These are phyloP conservation scores for Cotoneaster glaucophyllus DNA, from an alignment of 306 rosid genomes.

Conservation along the genomic window DNA sequence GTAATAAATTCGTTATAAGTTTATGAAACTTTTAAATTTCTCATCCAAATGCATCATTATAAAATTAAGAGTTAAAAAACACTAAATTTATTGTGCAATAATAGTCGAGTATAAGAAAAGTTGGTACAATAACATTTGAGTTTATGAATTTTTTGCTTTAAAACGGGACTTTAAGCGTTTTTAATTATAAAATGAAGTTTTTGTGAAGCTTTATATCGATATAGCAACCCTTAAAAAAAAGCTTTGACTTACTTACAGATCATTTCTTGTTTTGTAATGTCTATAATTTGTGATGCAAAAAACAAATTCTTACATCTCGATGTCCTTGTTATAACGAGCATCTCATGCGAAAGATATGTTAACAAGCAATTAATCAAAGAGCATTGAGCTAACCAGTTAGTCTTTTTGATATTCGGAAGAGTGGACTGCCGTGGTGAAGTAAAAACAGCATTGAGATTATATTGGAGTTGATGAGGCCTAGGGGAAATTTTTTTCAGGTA, in stretches of 20 bases:
- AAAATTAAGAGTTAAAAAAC: too few relatives aligned
- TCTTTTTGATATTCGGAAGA: neutral
- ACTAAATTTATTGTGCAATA: too few relatives aligned
- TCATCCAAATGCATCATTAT: too few relatives aligned
- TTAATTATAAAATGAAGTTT: too few relatives aligned
- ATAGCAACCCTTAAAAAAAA: neutral
- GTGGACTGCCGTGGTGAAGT: too few relatives aligned
- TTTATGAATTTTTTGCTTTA: too few relatives aligned
- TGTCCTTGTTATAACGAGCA: neutral
- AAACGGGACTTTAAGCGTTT: too few relatives aligned
- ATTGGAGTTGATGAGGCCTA: neutral
- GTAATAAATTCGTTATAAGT: too few relatives aligned
- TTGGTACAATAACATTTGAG: too few relatives aligned
- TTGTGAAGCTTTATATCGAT: too few relatives aligned
- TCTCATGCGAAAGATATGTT: neutral
- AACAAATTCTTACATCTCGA: neutral
- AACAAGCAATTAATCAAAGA: conserved; percentile 1
- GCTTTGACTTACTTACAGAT: neutral
- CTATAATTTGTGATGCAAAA: neutral
- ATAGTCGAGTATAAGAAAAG: too few relatives aligned
- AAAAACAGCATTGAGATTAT: neutral
- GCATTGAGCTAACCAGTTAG: neutral
- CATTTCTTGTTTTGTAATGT: neutral
- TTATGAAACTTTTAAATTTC: too few relatives aligned
- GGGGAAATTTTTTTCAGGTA: neutral